Conservation (phyloP, 371 early-diverging fungal genomes). For the Smittium mucronatum region DNA sequence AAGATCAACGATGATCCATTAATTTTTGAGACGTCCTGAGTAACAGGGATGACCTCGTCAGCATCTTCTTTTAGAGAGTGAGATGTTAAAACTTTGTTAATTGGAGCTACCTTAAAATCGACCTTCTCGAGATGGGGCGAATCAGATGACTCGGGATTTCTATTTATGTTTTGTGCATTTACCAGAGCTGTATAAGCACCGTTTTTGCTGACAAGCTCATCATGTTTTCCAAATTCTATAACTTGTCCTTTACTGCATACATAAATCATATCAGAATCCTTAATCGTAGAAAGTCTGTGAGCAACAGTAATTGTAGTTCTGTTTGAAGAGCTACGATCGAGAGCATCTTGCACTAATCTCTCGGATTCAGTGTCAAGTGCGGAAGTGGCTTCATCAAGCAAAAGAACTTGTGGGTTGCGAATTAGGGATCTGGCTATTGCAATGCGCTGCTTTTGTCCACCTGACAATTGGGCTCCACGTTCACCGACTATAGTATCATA, state of each 20-base stretch:
- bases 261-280: conserved; percentile 72
- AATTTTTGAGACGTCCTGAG: background rate
- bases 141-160: too few species aligned
- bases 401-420: too few species aligned
- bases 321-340: too few species aligned
- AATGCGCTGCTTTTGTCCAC: conserved; percentile 82
- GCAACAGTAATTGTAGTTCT: too few species aligned
- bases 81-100: background rate
- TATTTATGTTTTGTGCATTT: conserved; percentile 22
- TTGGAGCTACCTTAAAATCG: background rate
- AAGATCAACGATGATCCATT: background rate
- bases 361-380: too few species aligned
- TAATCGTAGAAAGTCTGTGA: too few species aligned
- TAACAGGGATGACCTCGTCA: background rate
- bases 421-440: too few species aligned
- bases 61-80: too few species aligned
- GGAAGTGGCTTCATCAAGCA: too few species aligned
- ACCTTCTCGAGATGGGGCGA: background rate
- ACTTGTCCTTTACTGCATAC: conserved; percentile 59
- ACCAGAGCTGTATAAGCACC: conserved; percentile 28
- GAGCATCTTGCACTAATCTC: too few species aligned
- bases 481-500: conserved; percentile 74
- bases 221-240: conserved; percentile 59
- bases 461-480: conserved; percentile 64
- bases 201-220: conserved; percentile 42